A percentile compares a stretch with the other conserved stretches of the same genome.
phyloP scores from a whole-genome alignment of 345 rosid genomes.

The Moricandia arvensis region DNA sequence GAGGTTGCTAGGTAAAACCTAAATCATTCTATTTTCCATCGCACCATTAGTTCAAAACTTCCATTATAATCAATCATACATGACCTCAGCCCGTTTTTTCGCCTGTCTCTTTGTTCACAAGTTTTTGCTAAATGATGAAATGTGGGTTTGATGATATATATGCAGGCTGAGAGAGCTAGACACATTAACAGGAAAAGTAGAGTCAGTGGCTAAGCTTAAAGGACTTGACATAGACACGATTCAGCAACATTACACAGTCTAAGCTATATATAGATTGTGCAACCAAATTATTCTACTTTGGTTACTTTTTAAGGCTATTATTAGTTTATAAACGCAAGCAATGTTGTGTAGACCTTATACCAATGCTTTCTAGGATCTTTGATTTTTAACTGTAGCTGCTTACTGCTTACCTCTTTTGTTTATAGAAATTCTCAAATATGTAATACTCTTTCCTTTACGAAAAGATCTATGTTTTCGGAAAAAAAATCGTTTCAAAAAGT shows the following conservation, averaged over 20 bases:
- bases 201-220: slow-evolving; percentile 81
- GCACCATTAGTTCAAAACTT: neutral
- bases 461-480: too few relatives aligned
- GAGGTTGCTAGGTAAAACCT: slow-evolving; percentile 73
- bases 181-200: slow-evolving; percentile 80
- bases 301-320: neutral
- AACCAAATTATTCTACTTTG: neutral
- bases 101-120: neutral
- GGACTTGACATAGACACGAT: slow-evolving; percentile 83
- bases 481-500: too few relatives aligned
- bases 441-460: too few relatives aligned
- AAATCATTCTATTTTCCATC: neutral
- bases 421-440: neutral
- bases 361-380: neutral
- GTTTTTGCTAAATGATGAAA: neutral
- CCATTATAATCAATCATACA: neutral
- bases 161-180: slow-evolving; percentile 73
- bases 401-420: neutral
- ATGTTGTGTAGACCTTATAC: neutral
- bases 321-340: neutral
- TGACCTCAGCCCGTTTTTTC: neutral
- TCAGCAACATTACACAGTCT: slow-evolving; percentile 80
- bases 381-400: neutral
- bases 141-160: neutral
- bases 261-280: neutral